A percentile compares a stretch with the other conserved stretches of the same genome.
These are phyloP conservation scores for Boletellus emodensis DNA, from an alignment of 768 basidiomycete species.

Conservation along the genomic window DNA sequence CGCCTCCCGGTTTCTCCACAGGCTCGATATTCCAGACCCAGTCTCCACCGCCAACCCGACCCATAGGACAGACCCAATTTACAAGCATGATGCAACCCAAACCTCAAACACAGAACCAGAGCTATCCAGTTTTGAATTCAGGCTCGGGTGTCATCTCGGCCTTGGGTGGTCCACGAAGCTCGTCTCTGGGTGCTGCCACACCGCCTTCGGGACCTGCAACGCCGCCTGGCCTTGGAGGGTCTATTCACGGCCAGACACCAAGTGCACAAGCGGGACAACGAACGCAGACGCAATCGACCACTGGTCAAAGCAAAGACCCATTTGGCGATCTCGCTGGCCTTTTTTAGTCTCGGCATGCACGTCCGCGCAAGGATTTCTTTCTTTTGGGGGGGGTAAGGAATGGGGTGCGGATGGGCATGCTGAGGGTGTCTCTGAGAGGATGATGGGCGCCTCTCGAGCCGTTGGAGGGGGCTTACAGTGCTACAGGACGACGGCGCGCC, in stretches of 20 bases:
- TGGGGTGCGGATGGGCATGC: too few relatives aligned
- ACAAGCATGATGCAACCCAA: slow-evolving; percentile 16
- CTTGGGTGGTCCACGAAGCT: slow-evolving; percentile 1
- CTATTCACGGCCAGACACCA: neutral
- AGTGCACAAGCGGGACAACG: slow-evolving; percentile 14
- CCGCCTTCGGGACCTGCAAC: slow-evolving; percentile 16
- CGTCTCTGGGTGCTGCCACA: slow-evolving; percentile 7
- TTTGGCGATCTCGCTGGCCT: slow-evolving; percentile 79
- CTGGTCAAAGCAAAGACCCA: slow-evolving; percentile 60
- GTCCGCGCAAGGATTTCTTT: too few relatives aligned
- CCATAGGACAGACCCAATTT: slow-evolving; percentile 9
- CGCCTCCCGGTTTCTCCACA: neutral
- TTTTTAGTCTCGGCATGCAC: slow-evolving; percentile 40
- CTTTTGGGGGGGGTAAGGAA: too few relatives aligned
- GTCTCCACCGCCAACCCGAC: neutral
- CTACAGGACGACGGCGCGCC: too few relatives aligned
- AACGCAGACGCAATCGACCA: slow-evolving; percentile 21
- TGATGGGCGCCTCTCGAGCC: too few relatives aligned
- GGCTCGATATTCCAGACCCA: slow-evolving; percentile 1
- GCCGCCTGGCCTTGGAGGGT: slow-evolving; percentile 6
- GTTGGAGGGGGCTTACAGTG: too few relatives aligned
- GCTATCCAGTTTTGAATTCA: neutral
- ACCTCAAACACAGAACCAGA: slow-evolving; percentile 7
- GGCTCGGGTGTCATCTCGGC: neutral
- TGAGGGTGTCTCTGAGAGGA: too few relatives aligned